A percentile compares a stretch with the other conserved stretches of the same genome.
phyloP scores from a whole-genome alignment of 768 basidiomycete genomes.

The Paxillus rubicundulus region DNA sequence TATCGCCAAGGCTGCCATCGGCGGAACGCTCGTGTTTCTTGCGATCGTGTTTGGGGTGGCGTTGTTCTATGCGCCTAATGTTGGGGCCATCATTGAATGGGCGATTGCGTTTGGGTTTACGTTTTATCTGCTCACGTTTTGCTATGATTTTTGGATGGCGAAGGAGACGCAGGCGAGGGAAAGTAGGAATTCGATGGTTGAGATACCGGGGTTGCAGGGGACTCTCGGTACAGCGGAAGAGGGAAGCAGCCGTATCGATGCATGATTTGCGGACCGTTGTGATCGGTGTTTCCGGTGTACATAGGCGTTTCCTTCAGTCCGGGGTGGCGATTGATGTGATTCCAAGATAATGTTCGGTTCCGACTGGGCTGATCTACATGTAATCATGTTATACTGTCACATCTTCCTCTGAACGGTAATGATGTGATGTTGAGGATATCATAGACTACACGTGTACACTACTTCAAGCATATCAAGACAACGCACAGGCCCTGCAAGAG shows the following conservation, averaged over 20 bases:
- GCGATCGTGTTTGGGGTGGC: conserved; percentile 62
- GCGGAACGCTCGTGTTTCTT: conserved; percentile 52
- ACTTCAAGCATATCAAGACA: no score
- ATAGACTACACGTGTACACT: no score
- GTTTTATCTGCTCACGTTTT: conserved; percentile 71
- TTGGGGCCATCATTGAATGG: conserved; percentile 75
- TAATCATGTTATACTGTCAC: no score
- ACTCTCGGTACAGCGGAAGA: not conserved
- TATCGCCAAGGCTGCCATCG: conserved; percentile 59
- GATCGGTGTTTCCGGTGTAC: no score
- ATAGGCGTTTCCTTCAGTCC: no score
- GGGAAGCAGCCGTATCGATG: not conserved
- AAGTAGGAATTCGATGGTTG: conserved; percentile 1
- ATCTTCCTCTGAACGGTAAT: no score
- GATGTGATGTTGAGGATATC: no score
- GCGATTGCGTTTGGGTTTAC: conserved; percentile 68
- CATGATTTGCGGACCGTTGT: no score
- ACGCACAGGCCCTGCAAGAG: no score
- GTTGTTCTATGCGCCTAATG: conserved; percentile 43
- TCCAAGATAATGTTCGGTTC: no score
- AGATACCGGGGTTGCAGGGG: not conserved
- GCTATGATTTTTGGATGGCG: conserved; percentile 63
- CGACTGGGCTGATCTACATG: no score
- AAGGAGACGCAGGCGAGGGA: conserved; percentile 21
- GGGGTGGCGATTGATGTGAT: no score